Conservation (phyloP, 306 rosid species). For the Quercus berberidifolia region DNA sequence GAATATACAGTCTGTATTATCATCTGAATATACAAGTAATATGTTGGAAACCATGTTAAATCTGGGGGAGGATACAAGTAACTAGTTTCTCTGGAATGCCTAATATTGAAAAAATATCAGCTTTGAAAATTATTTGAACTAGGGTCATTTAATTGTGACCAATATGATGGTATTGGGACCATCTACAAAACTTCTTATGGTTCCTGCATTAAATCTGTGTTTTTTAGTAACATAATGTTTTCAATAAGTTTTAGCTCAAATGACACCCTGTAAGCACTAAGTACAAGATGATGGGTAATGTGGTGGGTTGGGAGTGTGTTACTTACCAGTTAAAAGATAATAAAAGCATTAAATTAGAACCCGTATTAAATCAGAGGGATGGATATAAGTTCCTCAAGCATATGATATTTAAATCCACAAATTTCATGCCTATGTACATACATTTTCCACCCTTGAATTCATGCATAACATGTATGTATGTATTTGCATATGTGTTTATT, state of each 20-base stretch:
- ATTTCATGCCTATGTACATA: not conserved
- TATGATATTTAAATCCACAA: not conserved
- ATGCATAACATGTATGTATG: too few species aligned
- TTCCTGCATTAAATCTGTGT: not conserved
- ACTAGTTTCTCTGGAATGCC: too few species aligned
- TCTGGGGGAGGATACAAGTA: too few species aligned
- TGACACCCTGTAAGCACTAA: too few species aligned
- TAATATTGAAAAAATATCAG: not conserved
- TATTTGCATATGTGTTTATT: too few species aligned
- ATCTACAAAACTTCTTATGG: not conserved
- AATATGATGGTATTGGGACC: not conserved
- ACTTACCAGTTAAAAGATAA: too few species aligned
- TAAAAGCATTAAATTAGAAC: not conserved
- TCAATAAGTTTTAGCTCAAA: too few species aligned
- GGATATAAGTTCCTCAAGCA: not conserved
- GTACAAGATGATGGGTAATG: not conserved
- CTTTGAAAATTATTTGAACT: not conserved
- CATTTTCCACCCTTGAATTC: not conserved
- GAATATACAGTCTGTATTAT: too few species aligned
- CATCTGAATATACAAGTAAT: too few species aligned
- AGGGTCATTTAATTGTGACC: not conserved
- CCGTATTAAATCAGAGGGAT: not conserved
- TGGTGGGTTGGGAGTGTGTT: not conserved
- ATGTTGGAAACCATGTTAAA: too few species aligned
- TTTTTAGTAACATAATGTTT: too few species aligned